Evolutionary conservation across 345 rosid genomes (phyloP).

Genomic region (Dipteronia sinensis): DNA sequence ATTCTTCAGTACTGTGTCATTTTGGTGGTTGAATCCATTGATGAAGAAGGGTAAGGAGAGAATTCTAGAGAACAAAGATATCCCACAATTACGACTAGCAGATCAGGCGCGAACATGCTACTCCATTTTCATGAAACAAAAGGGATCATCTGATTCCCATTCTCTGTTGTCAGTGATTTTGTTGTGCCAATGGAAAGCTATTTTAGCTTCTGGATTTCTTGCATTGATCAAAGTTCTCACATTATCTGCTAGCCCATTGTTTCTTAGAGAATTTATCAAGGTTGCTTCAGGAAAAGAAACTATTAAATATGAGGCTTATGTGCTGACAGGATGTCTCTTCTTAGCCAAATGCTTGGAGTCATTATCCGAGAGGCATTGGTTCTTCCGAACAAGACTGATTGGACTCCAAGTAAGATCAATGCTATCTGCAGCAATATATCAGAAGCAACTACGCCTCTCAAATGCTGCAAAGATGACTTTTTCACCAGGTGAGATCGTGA

Average conservation of each 20-base stretch:
- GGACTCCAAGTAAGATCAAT: constrained; percentile 51
- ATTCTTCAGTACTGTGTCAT: constrained; percentile 42
- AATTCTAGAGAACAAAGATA: constrained; percentile 42
- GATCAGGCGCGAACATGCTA: constrained; percentile 49
- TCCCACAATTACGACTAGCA: constrained; percentile 40
- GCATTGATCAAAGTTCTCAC: constrained; percentile 51
- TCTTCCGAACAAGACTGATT: constrained; percentile 38
- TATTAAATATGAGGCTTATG: constrained; percentile 41
- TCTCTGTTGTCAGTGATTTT: constrained; percentile 35
- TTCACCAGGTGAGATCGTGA: constrained; percentile 48
- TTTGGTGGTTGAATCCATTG: constrained; percentile 66
- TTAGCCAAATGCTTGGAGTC: constrained; percentile 54
- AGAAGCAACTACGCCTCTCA: constrained; percentile 50
- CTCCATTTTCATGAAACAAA: constrained; percentile 31
- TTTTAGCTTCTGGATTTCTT: constrained; percentile 42
- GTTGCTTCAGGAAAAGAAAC: constrained; percentile 37
- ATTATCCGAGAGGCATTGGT: constrained; percentile 55
- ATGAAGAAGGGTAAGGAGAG: constrained; percentile 49
- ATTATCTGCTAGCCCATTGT: constrained; percentile 46
- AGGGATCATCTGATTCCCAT: constrained; percentile 26
- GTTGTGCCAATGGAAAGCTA: constrained; percentile 36
- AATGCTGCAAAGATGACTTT: constrained; percentile 36
- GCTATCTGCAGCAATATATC: constrained; percentile 47
- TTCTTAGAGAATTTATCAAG: constrained; percentile 48
- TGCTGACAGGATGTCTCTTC: constrained; percentile 34